These are phyloP conservation scores for Parathielavia hyrcaniae DNA, from an alignment of 495 filamentous ascomycete genomes.

Conservation along the genomic window DNA sequence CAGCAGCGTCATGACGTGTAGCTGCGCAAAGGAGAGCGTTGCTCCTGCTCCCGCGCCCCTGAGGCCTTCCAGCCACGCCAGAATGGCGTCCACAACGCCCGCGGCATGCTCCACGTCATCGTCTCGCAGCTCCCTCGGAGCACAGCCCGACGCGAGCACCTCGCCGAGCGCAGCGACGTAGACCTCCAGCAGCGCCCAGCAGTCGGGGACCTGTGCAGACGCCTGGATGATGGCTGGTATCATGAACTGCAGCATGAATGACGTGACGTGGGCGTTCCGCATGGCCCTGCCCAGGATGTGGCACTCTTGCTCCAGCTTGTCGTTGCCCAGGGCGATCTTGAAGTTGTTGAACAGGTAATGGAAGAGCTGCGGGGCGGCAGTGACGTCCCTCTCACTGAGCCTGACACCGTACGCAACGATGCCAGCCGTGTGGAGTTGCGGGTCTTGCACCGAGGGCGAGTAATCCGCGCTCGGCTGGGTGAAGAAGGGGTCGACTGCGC, in stretches of 20 bases:
- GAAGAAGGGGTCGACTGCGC: conserved; percentile 43
- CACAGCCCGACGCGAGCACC: conserved; percentile 21
- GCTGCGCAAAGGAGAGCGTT: conserved; percentile 10
- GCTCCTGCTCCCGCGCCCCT: neutral
- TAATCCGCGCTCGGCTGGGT: conserved; percentile 44
- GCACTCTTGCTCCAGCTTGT: conserved; percentile 34
- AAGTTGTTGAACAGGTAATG: conserved; percentile 48
- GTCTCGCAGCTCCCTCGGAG: conserved; percentile 26
- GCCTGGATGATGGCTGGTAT: conserved; percentile 39
- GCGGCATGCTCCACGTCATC: conserved; percentile 25
- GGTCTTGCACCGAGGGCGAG: conserved; percentile 44
- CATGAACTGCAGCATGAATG: conserved; percentile 42
- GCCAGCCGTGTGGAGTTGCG: conserved; percentile 42
- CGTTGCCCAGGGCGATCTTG: conserved; percentile 42
- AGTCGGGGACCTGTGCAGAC: conserved; percentile 16
- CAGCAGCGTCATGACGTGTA: conserved; percentile 21
- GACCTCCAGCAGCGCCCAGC: conserved; percentile 38
- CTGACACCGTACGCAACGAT: conserved; percentile 47
- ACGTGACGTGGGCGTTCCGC: conserved; percentile 34
- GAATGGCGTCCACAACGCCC: conserved; percentile 17
- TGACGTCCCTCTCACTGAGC: conserved; percentile 38
- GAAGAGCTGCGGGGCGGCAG: conserved; percentile 43
- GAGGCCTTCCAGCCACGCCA: conserved; percentile 21
- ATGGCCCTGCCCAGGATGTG: conserved; percentile 40
- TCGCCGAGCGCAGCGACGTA: conserved; percentile 33